Evolutionary conservation across 352 stramenopile species (phyloP), one percentile per base, ranked within the genome.

Genomic region (Phytophthora sp.): DNA sequence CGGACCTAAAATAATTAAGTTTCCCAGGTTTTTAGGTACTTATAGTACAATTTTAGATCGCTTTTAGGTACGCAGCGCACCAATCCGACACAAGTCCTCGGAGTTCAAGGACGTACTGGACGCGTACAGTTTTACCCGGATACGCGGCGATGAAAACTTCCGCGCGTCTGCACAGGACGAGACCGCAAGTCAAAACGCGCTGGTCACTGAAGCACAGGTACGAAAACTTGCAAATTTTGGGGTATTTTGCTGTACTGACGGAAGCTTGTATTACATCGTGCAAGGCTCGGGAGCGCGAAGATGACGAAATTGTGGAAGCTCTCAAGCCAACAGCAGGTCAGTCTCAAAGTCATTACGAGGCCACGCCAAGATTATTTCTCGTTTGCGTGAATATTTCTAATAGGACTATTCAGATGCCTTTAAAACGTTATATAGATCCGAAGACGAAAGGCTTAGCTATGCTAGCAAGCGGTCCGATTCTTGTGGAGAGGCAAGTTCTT

Each of bases 301-400:
- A 99, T 80, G 90, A 98, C 69, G 86, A 98, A 64, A 98, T 98
- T 69, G 91, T 98, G 18, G 85, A 94, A 52, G 93, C 90, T 30
- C 84, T 98, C 57, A 97, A 98, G 77, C 90, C 56, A 96, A 98
- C 66, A 98, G 9, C 94, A 98, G 69, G 85, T 93, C 49, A 98
- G 89, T 69, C 87, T 98, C 63, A 95, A 95, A 50, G 86, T 98
- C 67, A 96, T 97, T 69, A 96, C 91, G 31, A 90, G 84, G 45
- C 86, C 88, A 94, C 50, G 80, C 80, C 2, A 92, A 71, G 74
- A 12, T 21, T 41, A 33, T 33, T 33, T 33, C 29, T 9, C 29
- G 29, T 33, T 33, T n/a, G n/a, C n/a, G n/a, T n/a, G n/a, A n/a
- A n/a, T n/a, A n/a, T n/a, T n/a, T n/a, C n/a, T n/a, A n/a, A n/a